Evolutionary conservation across 2,329 filamentous ascomycete genomes (phyloP).

Genomic region (Alternaria conjuncta): DNA sequence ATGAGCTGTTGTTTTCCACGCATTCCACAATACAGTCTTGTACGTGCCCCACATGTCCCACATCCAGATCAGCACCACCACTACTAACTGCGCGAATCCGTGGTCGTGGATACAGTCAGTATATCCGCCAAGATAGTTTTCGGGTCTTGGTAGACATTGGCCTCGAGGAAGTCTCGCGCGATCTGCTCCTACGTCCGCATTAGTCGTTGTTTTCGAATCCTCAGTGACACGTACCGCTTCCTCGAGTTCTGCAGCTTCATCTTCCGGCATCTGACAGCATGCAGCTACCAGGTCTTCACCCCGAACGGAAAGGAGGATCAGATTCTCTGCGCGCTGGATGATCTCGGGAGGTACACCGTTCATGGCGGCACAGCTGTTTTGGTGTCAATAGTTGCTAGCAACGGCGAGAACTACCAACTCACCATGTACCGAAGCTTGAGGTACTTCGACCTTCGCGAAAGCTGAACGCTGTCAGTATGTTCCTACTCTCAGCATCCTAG

Average conservation of each 20-base stretch:
- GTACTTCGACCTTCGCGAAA: slow-evolving; percentile 69
- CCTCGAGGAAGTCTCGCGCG: slow-evolving; percentile 52
- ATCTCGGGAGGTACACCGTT: slow-evolving; percentile 80
- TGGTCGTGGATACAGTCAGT: slow-evolving; percentile 28
- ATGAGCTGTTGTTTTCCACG: too few species aligned
- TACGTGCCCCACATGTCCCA: too few species aligned
- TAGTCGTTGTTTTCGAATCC: slow-evolving; percentile 27
- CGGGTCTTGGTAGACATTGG: slow-evolving; percentile 45
- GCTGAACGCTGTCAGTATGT: slow-evolving; percentile 40
- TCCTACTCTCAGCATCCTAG: too few species aligned
- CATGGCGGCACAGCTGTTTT: slow-evolving; percentile 82
- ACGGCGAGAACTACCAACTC: too few species aligned
- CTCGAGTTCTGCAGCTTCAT: slow-evolving; percentile 71
- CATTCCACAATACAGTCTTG: too few species aligned
- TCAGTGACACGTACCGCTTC: slow-evolving; percentile 57
- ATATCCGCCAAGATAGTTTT: slow-evolving; percentile 48
- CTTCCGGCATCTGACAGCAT: slow-evolving; percentile 70
- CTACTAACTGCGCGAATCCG: slow-evolving; percentile 2
- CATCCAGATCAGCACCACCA: too few species aligned
- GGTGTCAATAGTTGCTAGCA: too few species aligned
- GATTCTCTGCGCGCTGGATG: slow-evolving; percentile 75
- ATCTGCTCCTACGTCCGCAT: slow-evolving; percentile 45
- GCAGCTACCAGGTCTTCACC: slow-evolving; percentile 78
- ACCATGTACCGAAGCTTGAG: slow-evolving; percentile 81
- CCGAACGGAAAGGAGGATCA: slow-evolving; percentile 70